Conservation (phyloP, 306 rosid genomes). For the Bauhinia variegata region DNA sequence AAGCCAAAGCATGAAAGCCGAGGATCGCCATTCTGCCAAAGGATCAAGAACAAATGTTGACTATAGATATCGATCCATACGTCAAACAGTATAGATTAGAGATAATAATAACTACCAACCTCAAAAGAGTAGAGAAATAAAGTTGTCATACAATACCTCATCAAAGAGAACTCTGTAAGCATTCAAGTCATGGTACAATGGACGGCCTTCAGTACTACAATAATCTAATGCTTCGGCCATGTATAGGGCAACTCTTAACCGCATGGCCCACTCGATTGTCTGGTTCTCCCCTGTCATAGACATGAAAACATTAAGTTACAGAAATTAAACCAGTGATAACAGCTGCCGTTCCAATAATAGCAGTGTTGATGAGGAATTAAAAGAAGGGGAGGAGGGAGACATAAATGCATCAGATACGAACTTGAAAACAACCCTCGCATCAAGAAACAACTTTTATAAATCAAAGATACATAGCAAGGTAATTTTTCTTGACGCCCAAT, state of each 20-base stretch:
- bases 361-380: not conserved
- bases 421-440: constrained; percentile 4
- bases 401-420: not conserved
- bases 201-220: constrained; percentile 65
- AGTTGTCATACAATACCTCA: constrained; percentile 53
- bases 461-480: constrained; percentile 20
- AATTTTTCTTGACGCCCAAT: not conserved
- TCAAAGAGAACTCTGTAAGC: constrained; percentile 81
- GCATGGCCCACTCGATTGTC: constrained; percentile 84
- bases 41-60: constrained; percentile 26
- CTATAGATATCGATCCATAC: constrained; percentile 3
- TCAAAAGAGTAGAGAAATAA: not conserved
- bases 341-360: not conserved
- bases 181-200: constrained; percentile 78
- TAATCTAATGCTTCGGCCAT: constrained; percentile 75
- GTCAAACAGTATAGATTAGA: not conserved
- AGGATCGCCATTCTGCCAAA: constrained; percentile 79
- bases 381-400: not conserved
- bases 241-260: constrained; percentile 70
- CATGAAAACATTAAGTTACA: constrained; percentile 3
- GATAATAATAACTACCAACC: not conserved
- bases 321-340: not conserved
- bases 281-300: constrained; percentile 76
- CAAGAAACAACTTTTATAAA: not conserved
- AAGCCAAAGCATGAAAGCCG: constrained; percentile 85